Evolutionary conservation across 495 filamentous ascomycete genomes (phyloP).

Genomic region (Polyplosphaeria fusca): DNA sequence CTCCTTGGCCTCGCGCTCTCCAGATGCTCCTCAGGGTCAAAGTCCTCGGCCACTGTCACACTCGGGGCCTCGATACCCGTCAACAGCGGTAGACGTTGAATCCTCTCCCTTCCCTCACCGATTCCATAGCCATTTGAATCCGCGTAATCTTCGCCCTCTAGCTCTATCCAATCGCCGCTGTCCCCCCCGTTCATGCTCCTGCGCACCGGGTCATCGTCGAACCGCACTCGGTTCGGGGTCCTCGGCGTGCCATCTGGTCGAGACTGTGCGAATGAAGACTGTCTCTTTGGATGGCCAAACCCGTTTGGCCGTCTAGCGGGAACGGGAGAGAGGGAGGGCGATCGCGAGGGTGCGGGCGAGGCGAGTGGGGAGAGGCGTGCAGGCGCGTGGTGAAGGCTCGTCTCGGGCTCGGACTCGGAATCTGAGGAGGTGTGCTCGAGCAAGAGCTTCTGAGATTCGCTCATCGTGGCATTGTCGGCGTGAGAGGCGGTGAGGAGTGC

Average conservation of each 20-base stretch:
- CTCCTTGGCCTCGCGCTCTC: constrained; percentile 63
- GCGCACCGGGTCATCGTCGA: constrained; percentile 61
- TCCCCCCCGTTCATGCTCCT: constrained; percentile 41
- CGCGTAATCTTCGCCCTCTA: constrained; percentile 59
- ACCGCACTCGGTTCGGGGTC: constrained; percentile 82
- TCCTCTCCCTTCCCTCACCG: constrained; percentile 31
- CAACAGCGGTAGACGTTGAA: constrained; percentile 67
- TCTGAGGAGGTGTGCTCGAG: constrained; percentile 17
- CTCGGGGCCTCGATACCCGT: constrained; percentile 85
- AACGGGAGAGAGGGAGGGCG: constrained; percentile 10
- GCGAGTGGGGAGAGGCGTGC: constrained; percentile 3
- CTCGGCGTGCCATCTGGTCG: constrained; percentile 58
- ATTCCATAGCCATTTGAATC: constrained; percentile 12
- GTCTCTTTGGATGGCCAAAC: constrained; percentile 21
- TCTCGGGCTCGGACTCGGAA: constrained; percentile 12
- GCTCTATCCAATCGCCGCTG: constrained; percentile 48
- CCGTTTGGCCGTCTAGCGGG: constrained; percentile 16
- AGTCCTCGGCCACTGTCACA: constrained; percentile 71
- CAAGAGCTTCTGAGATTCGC: constrained; percentile 29
- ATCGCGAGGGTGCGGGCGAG: constrained; percentile 10
- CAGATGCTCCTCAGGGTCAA: constrained; percentile 58
- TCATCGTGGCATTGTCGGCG: constrained; percentile 31
- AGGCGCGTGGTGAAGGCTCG: neutral
- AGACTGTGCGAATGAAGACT: constrained; percentile 43
- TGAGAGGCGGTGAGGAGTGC: no score